phyloP scores from a whole-genome alignment of 2,329 filamentous ascomycete species.

The Alternaria triticina region DNA sequence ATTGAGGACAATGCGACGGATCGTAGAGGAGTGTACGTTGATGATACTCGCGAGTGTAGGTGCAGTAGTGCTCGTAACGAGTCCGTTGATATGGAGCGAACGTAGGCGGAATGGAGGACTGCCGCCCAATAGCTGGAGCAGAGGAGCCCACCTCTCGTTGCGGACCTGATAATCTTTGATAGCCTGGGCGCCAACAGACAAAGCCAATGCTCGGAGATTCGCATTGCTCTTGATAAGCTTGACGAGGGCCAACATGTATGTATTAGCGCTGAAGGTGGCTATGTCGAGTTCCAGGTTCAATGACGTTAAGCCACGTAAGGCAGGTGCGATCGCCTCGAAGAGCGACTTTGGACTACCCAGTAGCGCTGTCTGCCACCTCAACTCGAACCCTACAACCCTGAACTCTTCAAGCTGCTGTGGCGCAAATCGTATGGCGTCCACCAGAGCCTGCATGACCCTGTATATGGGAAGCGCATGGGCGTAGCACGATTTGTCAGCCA shows the following conservation, averaged over 20 bases:
- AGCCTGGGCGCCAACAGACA: background rate
- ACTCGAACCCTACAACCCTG: background rate
- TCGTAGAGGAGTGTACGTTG: background rate
- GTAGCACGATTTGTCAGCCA: background rate
- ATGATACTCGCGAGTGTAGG: conserved; percentile 9
- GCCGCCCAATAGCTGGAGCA: background rate
- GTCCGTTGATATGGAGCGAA: conserved; percentile 9
- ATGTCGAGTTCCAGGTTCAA: conserved; percentile 10
- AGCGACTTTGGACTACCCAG: background rate
- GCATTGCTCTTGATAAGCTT: background rate
- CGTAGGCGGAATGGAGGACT: conserved; percentile 6
- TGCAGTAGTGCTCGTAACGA: conserved; percentile 4
- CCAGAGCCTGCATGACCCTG: background rate
- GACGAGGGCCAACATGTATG: background rate
- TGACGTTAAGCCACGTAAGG: background rate
- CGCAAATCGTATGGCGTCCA: background rate
- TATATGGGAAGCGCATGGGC: background rate
- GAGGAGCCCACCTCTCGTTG: conserved; percentile 2
- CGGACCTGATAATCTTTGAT: background rate
- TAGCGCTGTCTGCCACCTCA: conserved; percentile 1
- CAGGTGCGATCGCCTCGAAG: background rate
- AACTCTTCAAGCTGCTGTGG: background rate
- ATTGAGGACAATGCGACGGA: conserved; percentile 2
- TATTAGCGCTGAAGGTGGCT: background rate
- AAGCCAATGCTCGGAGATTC: background rate